Evolutionary conservation across 1,139 yeast genomes (phyloP).

Genomic region (Debaryomyces fabryi): DNA sequence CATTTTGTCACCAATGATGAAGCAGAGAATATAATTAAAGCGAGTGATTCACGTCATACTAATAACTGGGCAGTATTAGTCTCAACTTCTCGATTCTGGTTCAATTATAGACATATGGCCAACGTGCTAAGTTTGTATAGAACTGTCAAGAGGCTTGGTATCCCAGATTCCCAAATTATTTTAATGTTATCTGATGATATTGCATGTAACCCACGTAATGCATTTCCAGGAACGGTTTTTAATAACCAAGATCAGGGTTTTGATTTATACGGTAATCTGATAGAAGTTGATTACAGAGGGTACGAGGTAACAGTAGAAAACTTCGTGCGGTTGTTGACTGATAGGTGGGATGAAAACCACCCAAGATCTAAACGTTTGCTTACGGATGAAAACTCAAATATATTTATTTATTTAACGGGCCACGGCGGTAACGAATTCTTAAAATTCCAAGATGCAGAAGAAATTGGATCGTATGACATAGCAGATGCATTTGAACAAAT

Average conservation of each 20-base stretch:
- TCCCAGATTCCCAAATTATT: conserved; percentile 96
- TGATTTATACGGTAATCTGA: conserved; percentile 90
- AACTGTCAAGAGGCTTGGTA: conserved; percentile 92
- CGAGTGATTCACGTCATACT: conserved; percentile 56
- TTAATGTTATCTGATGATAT: conserved; percentile 96
- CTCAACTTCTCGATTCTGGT: conserved; percentile 97
- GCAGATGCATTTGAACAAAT: conserved; percentile 98
- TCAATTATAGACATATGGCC: conserved; percentile 97
- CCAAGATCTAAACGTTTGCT: conserved; percentile 88
- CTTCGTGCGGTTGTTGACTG: conserved; percentile 85
- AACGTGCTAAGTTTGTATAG: conserved; percentile 92
- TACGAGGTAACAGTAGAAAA: conserved; percentile 98
- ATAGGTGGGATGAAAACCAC: conserved; percentile 92
- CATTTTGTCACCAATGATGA: conserved; percentile 19
- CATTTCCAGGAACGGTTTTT: conserved; percentile 95
- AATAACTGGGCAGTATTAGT: conserved; percentile 95
- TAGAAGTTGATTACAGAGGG: conserved; percentile 96
- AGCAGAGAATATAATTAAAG: conserved; percentile 26
- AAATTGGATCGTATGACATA: conserved; percentile 90
- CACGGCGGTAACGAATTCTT: conserved; percentile 98
- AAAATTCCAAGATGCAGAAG: conserved; percentile 98
- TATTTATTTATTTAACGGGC: conserved; percentile 94
- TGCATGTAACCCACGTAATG: conserved; percentile 94
- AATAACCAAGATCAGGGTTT: conserved; percentile 93
- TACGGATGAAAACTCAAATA: conserved; percentile 92